Percentiles rank a stretch among this genome's conserved stretches.
Conservation (phyloP, 1,284 basidiomycete genomes). For the Coniferiporia weirii region DNA sequence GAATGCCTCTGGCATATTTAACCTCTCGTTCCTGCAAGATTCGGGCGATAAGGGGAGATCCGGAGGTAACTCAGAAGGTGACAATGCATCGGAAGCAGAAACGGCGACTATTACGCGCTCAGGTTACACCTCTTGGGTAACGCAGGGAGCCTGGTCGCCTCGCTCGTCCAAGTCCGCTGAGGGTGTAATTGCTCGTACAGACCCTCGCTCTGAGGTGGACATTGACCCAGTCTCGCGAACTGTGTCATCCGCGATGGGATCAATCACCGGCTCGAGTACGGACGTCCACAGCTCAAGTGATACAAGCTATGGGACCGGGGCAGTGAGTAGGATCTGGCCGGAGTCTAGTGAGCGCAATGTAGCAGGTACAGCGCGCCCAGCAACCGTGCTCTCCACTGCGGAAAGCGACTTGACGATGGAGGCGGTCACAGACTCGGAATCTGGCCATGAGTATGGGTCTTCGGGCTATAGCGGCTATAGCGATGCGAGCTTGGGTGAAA, state of each 20-base stretch:
- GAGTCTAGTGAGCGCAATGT: neutral
- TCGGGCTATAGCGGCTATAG: neutral
- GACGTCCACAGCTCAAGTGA: neutral
- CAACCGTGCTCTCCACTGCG: neutral
- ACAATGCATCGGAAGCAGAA: neutral
- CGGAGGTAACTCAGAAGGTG: neutral
- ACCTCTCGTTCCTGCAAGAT: no score
- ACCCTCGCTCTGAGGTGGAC: neutral
- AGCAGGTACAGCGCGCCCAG: no score
- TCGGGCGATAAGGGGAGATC: neutral
- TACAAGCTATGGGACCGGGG: neutral
- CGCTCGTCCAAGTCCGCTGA: neutral
- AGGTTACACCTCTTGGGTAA: constrained; percentile 6
- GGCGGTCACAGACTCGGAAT: neutral
- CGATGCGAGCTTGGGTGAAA: neutral
- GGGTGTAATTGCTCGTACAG: neutral
- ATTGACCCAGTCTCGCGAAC: neutral
- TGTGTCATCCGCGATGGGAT: neutral
- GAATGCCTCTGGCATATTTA: no score
- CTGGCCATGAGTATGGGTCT: neutral
- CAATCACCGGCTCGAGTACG: neutral
- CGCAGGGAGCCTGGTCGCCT: neutral
- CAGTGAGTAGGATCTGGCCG: neutral
- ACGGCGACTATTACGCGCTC: neutral
- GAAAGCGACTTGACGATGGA: neutral